These are phyloP conservation scores for Diaporthe ilicicola DNA, from an alignment of 2,329 filamentous ascomycete species.

Conservation along the genomic window DNA sequence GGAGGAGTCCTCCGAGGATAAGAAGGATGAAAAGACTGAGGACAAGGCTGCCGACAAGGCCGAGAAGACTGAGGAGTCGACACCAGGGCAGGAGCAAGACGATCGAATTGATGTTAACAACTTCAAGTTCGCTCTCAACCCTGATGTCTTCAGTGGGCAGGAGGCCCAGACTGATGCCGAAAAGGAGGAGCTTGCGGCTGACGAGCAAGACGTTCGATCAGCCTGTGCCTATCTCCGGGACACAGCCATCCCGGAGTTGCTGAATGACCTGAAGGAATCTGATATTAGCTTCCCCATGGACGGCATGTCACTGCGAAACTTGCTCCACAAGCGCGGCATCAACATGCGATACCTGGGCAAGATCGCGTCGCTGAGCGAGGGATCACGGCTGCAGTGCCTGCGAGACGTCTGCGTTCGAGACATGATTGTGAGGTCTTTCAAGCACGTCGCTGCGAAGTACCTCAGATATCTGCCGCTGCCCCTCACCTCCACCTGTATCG, in stretches of 20 bases:
- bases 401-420: conserved; percentile 83
- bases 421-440: conserved; percentile 95
- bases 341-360: conserved; percentile 96
- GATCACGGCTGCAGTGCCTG: conserved; percentile 78
- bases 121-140: conserved; percentile 90
- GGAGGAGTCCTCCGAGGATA: conserved; percentile 36
- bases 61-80: conserved; percentile 40
- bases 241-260: conserved; percentile 82
- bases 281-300: conserved; percentile 99
- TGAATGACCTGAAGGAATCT: conserved; percentile 88
- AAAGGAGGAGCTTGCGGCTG: conserved; percentile 81
- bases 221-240: conserved; percentile 81
- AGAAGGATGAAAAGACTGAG: conserved; percentile 39
- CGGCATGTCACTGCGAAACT: conserved; percentile 85
- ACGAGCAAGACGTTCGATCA: conserved; percentile 88
- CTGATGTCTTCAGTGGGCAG: conserved; percentile 95
- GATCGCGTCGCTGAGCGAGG: conserved; percentile 75
- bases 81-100: conserved; percentile 54
- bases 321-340: conserved; percentile 96
- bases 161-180: conserved; percentile 89
- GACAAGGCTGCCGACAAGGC: conserved; percentile 38
- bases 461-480: conserved; percentile 81
- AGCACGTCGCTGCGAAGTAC: conserved; percentile 85
- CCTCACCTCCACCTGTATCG: conserved; percentile 79
- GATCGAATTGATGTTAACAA: conserved; percentile 85